Conservation (phyloP, 495 filamentous ascomycete species). For the Monascus purpureus region DNA sequence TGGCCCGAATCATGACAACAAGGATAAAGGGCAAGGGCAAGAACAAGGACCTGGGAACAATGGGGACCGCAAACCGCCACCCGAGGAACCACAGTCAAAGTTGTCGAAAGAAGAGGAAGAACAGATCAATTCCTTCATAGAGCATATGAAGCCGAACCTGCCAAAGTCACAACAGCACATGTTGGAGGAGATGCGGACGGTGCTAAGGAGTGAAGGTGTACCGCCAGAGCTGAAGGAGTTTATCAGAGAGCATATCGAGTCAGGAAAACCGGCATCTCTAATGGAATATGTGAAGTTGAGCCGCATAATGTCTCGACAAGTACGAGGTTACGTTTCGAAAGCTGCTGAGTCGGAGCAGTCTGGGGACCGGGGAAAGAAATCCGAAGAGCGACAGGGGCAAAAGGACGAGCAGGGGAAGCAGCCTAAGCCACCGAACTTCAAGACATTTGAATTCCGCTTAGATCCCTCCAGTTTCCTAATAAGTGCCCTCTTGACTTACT, state of each 20-base stretch:
- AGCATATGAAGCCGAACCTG: slow-evolving; percentile 15
- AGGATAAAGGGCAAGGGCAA: slow-evolving; percentile 11
- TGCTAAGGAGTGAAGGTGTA: slow-evolving; percentile 20
- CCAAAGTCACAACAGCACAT: slow-evolving; percentile 15
- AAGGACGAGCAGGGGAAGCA: slow-evolving; percentile 13
- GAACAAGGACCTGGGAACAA: slow-evolving; percentile 13
- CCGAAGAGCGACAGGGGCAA: slow-evolving; percentile 11
- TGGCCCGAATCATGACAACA: slow-evolving; percentile 31
- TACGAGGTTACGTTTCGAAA: slow-evolving; percentile 32
- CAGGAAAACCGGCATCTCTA: slow-evolving; percentile 16
- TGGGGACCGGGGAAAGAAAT: slow-evolving; percentile 12
- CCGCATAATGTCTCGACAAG: slow-evolving; percentile 23
- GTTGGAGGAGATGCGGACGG: slow-evolving; percentile 16
- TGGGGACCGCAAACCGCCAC: slow-evolving; percentile 17
- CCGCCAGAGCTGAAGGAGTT: slow-evolving; percentile 18
- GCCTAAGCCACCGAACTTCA: slow-evolving; percentile 9
- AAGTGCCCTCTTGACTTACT: slow-evolving; percentile 45
- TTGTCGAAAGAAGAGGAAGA: slow-evolving; percentile 24
- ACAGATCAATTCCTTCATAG: slow-evolving; percentile 16
- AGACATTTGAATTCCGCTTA: slow-evolving; percentile 36
- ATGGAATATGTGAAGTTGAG: slow-evolving; percentile 24
- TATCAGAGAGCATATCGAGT: slow-evolving; percentile 17
- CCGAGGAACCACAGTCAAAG: slow-evolving; percentile 19
- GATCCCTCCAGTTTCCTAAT: slow-evolving; percentile 43
- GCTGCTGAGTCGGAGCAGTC: slow-evolving; percentile 4